A percentile compares a stretch with the other conserved stretches of the same genome.
phyloP scores from a whole-genome alignment of 2,329 filamentous ascomycete species.

The Rachicladosporium sp. region DNA sequence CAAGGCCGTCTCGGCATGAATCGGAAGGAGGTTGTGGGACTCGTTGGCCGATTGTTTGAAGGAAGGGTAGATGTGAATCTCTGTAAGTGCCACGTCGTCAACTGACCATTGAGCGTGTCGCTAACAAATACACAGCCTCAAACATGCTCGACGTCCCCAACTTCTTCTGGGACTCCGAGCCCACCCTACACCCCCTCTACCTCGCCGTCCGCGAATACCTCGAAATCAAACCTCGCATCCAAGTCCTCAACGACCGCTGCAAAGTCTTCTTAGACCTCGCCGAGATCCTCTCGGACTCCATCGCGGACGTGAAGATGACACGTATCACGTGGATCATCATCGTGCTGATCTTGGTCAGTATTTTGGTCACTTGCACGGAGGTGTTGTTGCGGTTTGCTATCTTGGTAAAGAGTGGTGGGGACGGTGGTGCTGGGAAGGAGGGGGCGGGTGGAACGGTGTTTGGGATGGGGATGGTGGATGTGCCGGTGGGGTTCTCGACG shows the following conservation, averaged over 20 bases:
- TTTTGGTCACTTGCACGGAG: constrained; percentile 81
- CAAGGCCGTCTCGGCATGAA: constrained; percentile 88
- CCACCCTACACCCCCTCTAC: constrained; percentile 88
- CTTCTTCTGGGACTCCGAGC: constrained; percentile 98
- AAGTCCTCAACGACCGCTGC: constrained; percentile 93
- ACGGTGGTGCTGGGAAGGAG: background rate
- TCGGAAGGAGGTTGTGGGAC: constrained; percentile 79
- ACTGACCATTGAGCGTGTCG: background rate
- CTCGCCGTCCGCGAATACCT: constrained; percentile 91
- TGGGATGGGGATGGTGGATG: background rate
- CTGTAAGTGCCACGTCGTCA: constrained; percentile 49
- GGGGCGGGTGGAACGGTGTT: background rate
- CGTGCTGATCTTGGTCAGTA: constrained; percentile 78
- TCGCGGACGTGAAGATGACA: constrained; percentile 91
- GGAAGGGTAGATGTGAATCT: constrained; percentile 94
- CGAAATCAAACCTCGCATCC: constrained; percentile 90
- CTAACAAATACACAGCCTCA: constrained; percentile 48
- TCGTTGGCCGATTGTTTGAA: constrained; percentile 82
- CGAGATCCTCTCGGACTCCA: constrained; percentile 83
- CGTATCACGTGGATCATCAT: constrained; percentile 97
- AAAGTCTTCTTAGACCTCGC: constrained; percentile 92
- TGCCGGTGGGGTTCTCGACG: background rate
- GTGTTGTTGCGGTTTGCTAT: constrained; percentile 78
- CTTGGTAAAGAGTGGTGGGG: constrained; percentile 28
- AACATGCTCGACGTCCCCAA: constrained; percentile 94